These are phyloP conservation scores for Oryza brachyantha DNA, from an alignment of 176 grass and related monocot genomes.

Conservation along the genomic window DNA sequence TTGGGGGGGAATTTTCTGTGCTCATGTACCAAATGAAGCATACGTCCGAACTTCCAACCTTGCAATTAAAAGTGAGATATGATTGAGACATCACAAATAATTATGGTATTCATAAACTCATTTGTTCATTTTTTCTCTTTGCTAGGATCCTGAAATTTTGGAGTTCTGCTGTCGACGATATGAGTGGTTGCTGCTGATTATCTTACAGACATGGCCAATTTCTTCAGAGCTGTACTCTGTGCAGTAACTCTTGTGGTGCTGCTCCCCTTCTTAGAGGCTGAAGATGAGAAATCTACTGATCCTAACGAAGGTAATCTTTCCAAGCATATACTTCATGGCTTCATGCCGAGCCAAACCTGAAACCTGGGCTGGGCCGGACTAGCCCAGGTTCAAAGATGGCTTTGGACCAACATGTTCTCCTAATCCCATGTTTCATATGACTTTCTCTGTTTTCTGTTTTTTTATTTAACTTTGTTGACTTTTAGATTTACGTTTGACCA, in stretches of 20 bases:
- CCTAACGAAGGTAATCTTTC: conserved; percentile 42
- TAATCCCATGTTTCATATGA: too few relatives aligned
- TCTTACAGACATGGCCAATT: conserved; percentile 6
- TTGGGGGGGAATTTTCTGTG: not conserved
- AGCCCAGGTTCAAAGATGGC: too few relatives aligned
- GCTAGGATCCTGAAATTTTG: not conserved
- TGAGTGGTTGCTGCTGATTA: conserved; percentile 23
- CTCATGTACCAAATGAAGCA: not conserved
- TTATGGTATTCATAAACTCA: not conserved
- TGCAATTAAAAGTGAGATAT: not conserved
- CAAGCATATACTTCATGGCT: not conserved
- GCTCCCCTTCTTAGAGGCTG: conserved; percentile 32
- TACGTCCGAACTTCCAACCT: not conserved
- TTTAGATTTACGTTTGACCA: too few relatives aligned
- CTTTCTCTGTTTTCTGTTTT: too few relatives aligned
- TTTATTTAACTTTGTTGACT: too few relatives aligned
- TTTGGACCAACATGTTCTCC: too few relatives aligned
- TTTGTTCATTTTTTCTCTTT: not conserved
- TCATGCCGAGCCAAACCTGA: not conserved
- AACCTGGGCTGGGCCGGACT: too few relatives aligned
- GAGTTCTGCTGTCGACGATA: not conserved
- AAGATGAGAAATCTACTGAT: conserved; percentile 26
- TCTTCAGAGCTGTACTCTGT: not conserved
- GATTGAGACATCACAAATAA: not conserved
- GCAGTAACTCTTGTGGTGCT: conserved; percentile 10